These are phyloP conservation scores for Leishmania gerbilli DNA, from an alignment of 208 protist genomes.

Conservation along the genomic window DNA sequence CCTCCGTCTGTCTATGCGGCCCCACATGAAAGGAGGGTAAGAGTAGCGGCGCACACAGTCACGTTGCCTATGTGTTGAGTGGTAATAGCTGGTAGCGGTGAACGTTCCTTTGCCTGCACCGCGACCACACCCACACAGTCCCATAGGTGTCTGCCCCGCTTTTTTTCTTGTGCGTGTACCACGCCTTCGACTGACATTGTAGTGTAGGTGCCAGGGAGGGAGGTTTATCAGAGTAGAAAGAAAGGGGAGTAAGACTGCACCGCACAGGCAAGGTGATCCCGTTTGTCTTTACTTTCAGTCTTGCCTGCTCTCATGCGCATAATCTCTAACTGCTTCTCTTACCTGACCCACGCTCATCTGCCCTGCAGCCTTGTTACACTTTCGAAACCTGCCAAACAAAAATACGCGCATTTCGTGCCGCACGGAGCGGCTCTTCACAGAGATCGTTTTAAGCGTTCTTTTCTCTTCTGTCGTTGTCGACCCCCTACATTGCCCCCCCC, in stretches of 20 bases:
- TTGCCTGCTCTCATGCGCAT: conserved; percentile 19
- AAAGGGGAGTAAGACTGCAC: neutral
- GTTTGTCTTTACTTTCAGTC: conserved; percentile 8
- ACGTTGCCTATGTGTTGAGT: neutral
- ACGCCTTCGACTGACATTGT: neutral
- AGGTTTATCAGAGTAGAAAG: neutral
- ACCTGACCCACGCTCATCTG: neutral
- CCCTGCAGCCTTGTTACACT: neutral
- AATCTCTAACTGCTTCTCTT: neutral
- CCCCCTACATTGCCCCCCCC: neutral
- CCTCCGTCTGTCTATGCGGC: neutral
- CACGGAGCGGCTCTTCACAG: neutral
- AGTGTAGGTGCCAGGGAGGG: neutral
- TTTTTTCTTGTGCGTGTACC: neutral
- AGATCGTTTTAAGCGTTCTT: neutral
- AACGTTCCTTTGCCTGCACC: neutral
- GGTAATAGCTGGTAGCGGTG: neutral
- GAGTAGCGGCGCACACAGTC: neutral
- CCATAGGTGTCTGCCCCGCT: neutral
- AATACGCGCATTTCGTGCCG: neutral
- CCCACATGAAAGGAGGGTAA: neutral
- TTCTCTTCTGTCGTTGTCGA: conserved; percentile 1
- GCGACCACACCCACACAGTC: neutral
- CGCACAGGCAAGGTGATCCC: neutral
- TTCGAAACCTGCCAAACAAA: neutral